Evolutionary conservation across 2,329 filamentous ascomycete species (phyloP).

Genomic region (Ophiostoma fasciatum): DNA sequence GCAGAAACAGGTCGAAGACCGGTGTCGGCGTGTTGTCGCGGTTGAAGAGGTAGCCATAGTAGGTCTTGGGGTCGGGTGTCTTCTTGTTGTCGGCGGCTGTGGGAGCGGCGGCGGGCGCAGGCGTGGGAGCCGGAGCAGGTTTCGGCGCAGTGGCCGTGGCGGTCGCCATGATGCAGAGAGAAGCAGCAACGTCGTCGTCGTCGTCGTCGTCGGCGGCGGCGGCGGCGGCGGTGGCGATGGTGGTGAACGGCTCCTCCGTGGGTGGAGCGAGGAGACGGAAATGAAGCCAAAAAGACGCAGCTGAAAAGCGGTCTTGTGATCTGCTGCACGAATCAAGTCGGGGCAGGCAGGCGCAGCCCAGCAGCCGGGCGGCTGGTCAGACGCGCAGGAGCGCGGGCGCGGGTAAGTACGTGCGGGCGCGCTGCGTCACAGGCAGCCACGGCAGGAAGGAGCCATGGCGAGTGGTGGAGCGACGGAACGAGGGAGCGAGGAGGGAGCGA

Average conservation of each 20-base stretch:
- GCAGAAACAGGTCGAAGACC: slow-evolving; percentile 50
- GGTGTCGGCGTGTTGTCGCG: slow-evolving; percentile 52
- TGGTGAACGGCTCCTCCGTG: background rate
- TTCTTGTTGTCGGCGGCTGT: slow-evolving; percentile 13
- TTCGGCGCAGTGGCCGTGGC: too few species aligned
- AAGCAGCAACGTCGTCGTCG: too few species aligned
- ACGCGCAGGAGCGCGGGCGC: background rate
- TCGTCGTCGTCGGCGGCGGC: too few species aligned
- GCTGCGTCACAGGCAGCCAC: slow-evolving; percentile 4
- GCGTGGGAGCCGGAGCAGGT: too few species aligned
- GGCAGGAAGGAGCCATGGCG: slow-evolving; percentile 1
- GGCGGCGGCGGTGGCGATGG: background rate
- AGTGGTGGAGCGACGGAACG: background rate
- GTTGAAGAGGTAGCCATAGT: slow-evolving; percentile 56
- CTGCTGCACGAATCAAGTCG: too few species aligned
- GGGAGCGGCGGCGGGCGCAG: slow-evolving; percentile 4
- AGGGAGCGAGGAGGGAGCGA: background rate
- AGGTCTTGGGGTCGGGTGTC: slow-evolving; percentile 18
- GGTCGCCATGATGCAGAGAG: slow-evolving; percentile 11
- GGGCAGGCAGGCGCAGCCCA: slow-evolving; percentile 5
- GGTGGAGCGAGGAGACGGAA: background rate
- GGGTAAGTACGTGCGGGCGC: too few species aligned
- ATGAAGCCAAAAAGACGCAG: background rate
- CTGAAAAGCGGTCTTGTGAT: background rate
- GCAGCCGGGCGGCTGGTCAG: slow-evolving; percentile 2